These are phyloP conservation scores for Metschnikowia koreensis DNA, from an alignment of 805 yeast species.

Conservation along the genomic window DNA sequence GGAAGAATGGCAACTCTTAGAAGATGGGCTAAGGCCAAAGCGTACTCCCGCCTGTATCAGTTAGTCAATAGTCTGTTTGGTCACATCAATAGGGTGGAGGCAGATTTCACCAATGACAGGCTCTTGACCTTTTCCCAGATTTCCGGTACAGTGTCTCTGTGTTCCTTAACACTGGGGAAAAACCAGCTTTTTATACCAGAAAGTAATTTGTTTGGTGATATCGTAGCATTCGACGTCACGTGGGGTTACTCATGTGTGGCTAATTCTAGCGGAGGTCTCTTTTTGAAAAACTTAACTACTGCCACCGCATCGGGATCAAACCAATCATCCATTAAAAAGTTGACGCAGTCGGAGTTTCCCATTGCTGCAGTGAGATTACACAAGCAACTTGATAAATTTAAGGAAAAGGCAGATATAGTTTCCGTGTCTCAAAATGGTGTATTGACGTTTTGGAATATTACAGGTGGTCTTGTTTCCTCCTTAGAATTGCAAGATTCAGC, in stretches of 20 bases:
- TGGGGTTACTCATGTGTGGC: conserved; percentile 36
- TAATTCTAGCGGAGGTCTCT: conserved; percentile 27
- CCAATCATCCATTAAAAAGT: conserved; percentile 21
- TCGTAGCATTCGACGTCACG: conserved; percentile 24
- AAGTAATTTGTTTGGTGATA: conserved; percentile 16
- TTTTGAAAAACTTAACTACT: conserved; percentile 33
- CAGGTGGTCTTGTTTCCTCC: conserved; percentile 1
- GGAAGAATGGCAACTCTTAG: conserved; percentile 33
- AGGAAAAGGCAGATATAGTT: conserved; percentile 26
- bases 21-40: conserved; percentile 40
- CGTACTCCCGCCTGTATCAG: conserved; percentile 27
- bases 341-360: conserved; percentile 15
- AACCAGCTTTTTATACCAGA: conserved; percentile 41
- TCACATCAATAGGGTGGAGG: conserved; percentile 20
- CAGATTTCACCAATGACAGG: conserved; percentile 26
- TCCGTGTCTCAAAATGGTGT: conserved; percentile 25
- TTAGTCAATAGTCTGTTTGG: conserved; percentile 30
- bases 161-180: conserved; percentile 34
- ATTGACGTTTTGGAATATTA: conserved; percentile 26
- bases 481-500: conserved; percentile 2
- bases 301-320: conserved; percentile 30
- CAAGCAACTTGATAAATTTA: conserved; percentile 23
- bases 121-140: conserved; percentile 29
- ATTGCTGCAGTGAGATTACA: conserved; percentile 23
- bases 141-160: conserved; percentile 30